Conservation (phyloP, 352 stramenopile genomes). For the Phytophthora citrophthora region DNA sequence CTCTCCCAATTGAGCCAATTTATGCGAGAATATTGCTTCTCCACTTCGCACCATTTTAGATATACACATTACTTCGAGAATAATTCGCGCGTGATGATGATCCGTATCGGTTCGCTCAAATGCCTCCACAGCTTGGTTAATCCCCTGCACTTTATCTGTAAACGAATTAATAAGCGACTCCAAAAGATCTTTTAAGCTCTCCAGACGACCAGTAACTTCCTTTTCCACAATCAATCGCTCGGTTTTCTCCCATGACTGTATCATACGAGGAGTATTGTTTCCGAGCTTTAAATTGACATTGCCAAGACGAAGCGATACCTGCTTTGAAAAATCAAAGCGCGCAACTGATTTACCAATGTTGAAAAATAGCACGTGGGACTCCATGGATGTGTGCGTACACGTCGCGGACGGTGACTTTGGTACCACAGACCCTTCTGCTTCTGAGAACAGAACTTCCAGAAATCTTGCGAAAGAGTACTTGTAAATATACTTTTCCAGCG, state of each 20-base stretch:
- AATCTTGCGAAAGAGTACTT: conserved; percentile 99
- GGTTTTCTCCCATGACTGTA: conserved; percentile 14
- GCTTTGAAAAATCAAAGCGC: conserved; percentile 65
- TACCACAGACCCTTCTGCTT: conserved; percentile 41
- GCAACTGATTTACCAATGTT: conserved; percentile 78
- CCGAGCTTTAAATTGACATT: conserved; percentile 21
- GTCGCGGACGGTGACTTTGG: conserved; percentile 11
- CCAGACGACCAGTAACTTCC: conserved; percentile 37
- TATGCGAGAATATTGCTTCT: conserved; percentile 42
- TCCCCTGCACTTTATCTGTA: conserved; percentile 62
- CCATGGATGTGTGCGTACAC: conserved; percentile 58
- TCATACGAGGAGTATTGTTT: conserved; percentile 6
- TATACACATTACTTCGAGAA: conserved; percentile 74
- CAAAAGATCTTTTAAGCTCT: conserved; percentile 45
- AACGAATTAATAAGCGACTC: conserved; percentile 59
- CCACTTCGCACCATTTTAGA: conserved; percentile 53
- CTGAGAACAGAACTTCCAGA: conserved; percentile 96
- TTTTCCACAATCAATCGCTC: conserved; percentile 39
- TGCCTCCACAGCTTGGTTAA: conserved; percentile 64
- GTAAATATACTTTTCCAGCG: conserved; percentile 92
- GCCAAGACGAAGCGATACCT: conserved; percentile 48
- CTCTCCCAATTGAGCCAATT: conserved; percentile 46
- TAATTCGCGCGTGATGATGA: conserved; percentile 61
- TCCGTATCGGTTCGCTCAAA: conserved; percentile 61
- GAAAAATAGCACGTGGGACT: conserved; percentile 83